phyloP scores from a whole-genome alignment of 345 rosid genomes.

The Arabidopsis suecica region DNA sequence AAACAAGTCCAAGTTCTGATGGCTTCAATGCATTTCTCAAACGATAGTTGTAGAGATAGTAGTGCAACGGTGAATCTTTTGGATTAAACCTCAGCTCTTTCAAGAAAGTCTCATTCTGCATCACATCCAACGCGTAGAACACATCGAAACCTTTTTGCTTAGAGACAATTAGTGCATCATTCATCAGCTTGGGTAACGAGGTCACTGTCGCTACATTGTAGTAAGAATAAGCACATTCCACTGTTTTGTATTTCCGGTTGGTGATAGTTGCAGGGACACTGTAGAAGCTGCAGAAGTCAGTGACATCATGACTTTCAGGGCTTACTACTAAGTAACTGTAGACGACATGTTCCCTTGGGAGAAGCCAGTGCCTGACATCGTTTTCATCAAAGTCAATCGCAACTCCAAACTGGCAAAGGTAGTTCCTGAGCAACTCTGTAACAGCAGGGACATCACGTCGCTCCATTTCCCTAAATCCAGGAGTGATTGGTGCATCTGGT shows the following conservation, averaged over 20 bases:
- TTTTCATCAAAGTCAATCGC: conserved; percentile 68
- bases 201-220: conserved; percentile 72
- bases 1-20: conserved; percentile 72
- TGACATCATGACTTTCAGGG: conserved; percentile 66
- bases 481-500: conserved; percentile 63
- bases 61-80: conserved; percentile 64
- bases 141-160: conserved; percentile 75
- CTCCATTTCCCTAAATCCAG: conserved; percentile 78
- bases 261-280: background rate
- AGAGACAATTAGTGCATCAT: conserved; percentile 67
- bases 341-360: conserved; percentile 61
- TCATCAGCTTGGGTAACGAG: conserved; percentile 79
- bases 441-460: conserved; percentile 69
- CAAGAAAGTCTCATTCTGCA: conserved; percentile 73
- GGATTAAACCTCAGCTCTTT: conserved; percentile 77
- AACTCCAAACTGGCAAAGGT: conserved; percentile 62
- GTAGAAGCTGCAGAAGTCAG: conserved; percentile 62
- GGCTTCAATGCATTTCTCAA: conserved; percentile 51
- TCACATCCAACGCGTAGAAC: conserved; percentile 69
- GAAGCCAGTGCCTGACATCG: conserved; percentile 79
- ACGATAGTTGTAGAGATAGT: conserved; percentile 73
- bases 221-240: conserved; percentile 49
- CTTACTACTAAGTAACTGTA: conserved; percentile 67
- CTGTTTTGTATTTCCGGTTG: background rate
- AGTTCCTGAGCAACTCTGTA: conserved; percentile 62